Evolutionary conservation across 2,329 filamentous ascomycete genomes (phyloP), one percentile per base, ranked within the genome.

Genomic region (Alternaria conjuncta): DNA sequence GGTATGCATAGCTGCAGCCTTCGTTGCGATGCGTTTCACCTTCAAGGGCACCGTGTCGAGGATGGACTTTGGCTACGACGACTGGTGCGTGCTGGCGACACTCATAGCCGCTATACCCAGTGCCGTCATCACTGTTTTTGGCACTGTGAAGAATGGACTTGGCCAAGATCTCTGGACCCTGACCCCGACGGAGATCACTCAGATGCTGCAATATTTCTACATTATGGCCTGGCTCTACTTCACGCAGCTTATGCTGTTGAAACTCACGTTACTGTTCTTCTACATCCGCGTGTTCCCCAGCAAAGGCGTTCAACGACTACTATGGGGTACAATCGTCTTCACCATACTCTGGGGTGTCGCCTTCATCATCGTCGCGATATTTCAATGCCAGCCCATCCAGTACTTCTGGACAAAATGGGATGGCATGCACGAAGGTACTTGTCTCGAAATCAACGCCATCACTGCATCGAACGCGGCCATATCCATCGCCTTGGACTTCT

Each of bases 91-190:
- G 8, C 54, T 78, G 6, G 55, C 69, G 15, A 73, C 72, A 5
- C 50, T 73, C 30, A 55, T 76, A 13, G 45, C 64, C 6, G 68
- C 71, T 8, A 58, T 70, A 11, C 73, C 77, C 6, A 74, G 69
- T 41, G 73, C 75, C 18, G 63, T 78, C 26, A 65, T 78, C 23
- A 76, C 66, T 9, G 69, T 72, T 9, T 65, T 61, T 25, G 73
- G 73, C 9, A 72, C 69, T 21, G 59, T 69, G 10, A 66, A 66
- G 46, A 68, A 74, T 32, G 86, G 86, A 1, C 75, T 87, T 7
- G 85, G 86, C 1, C 80, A 74, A 23, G 85, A 88, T 56, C 79
- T 87, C 26, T 88, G 86, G 86, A 84, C 84, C 0, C 64, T 88
- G 6, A 63, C 74, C 0, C 72, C 78, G 0, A 67, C 77, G 0